Evolutionary conservation across 2,329 filamentous ascomycete species (phyloP).

Genomic region (Nothopassalora personata): DNA sequence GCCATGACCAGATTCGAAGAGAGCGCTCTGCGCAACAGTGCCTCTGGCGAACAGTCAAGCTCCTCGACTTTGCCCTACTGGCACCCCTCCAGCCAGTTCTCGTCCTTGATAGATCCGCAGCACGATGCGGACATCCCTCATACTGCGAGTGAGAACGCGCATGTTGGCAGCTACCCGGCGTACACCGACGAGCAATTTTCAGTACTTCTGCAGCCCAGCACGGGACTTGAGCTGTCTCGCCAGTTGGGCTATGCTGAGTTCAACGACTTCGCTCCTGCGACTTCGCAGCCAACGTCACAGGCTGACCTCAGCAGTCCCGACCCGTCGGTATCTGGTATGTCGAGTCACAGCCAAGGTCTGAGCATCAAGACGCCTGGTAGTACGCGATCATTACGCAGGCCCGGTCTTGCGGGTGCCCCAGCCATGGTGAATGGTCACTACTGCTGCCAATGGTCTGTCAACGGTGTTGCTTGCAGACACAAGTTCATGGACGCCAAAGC

Average conservation of each 20-base stretch:
- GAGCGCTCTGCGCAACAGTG: constrained; percentile 21
- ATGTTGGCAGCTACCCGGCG: background rate
- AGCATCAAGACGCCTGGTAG: constrained; percentile 20
- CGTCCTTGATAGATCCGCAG: constrained; percentile 19
- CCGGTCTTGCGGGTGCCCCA: constrained; percentile 24
- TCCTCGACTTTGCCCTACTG: constrained; percentile 20
- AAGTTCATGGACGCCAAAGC: constrained; percentile 44
- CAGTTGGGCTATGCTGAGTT: constrained; percentile 7
- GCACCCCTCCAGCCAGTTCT: constrained; percentile 23
- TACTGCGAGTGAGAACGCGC: background rate
- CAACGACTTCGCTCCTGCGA: constrained; percentile 7
- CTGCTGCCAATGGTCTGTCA: constrained; percentile 26
- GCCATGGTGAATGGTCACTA: constrained; percentile 25
- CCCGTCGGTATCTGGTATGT: constrained; percentile 4
- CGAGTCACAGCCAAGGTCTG: constrained; percentile 6
- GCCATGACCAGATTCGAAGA: constrained; percentile 22
- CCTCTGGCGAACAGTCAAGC: constrained; percentile 4
- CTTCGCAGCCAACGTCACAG: constrained; percentile 3
- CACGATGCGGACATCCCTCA: constrained; percentile 9
- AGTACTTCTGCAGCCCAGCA: background rate
- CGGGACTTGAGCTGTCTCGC: constrained; percentile 6
- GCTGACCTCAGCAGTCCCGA: background rate
- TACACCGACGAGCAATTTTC: constrained; percentile 6
- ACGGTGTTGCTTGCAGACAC: constrained; percentile 21
- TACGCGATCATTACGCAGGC: constrained; percentile 16